Evolutionary conservation across 805 yeast genomes (phyloP).

Genomic region (Lachancea meyersii): DNA sequence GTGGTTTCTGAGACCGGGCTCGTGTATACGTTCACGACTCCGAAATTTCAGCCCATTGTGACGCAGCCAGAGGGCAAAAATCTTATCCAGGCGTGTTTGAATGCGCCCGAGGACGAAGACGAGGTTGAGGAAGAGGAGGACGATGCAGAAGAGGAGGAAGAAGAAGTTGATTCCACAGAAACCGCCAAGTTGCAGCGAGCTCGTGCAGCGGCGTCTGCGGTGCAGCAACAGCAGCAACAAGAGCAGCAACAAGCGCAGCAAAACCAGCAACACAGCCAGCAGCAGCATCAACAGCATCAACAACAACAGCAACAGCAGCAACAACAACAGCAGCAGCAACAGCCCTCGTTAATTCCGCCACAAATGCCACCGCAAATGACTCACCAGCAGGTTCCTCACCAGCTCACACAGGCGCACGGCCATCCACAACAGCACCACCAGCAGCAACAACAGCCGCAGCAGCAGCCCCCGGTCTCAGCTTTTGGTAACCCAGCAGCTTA

Average conservation of each 20-base stretch:
- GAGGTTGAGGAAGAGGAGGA: constrained; percentile 59
- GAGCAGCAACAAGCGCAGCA: constrained; percentile 3
- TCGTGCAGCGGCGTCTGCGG: constrained; percentile 2
- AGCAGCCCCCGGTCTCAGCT: constrained; percentile 12
- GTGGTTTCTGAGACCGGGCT: constrained; percentile 98
- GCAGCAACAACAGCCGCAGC: constrained; percentile 20
- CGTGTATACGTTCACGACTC: constrained; percentile 98
- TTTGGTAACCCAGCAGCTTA: constrained; percentile 27
- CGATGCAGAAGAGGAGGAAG: constrained; percentile 34
- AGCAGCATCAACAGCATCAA: too few species aligned
- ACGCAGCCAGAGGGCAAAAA: constrained; percentile 97
- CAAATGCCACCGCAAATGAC: constrained; percentile 3
- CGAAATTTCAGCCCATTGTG: constrained; percentile 94
- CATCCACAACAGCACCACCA: constrained; percentile 17
- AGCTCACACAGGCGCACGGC: constrained; percentile 17
- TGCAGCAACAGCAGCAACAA: constrained; percentile 3
- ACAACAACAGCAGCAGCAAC: not conserved
- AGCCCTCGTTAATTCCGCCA: not conserved
- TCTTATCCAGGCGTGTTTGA: constrained; percentile 90
- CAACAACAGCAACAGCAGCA: not conserved
- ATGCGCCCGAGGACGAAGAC: constrained; percentile 86
- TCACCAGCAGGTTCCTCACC: constrained; percentile 30
- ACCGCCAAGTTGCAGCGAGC: constrained; percentile 2
- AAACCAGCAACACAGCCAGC: not conserved
- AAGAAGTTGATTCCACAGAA: constrained; percentile 26